Conservation (phyloP, 2,329 filamentous ascomycete genomes). For the Aspergillus terreus region DNA sequence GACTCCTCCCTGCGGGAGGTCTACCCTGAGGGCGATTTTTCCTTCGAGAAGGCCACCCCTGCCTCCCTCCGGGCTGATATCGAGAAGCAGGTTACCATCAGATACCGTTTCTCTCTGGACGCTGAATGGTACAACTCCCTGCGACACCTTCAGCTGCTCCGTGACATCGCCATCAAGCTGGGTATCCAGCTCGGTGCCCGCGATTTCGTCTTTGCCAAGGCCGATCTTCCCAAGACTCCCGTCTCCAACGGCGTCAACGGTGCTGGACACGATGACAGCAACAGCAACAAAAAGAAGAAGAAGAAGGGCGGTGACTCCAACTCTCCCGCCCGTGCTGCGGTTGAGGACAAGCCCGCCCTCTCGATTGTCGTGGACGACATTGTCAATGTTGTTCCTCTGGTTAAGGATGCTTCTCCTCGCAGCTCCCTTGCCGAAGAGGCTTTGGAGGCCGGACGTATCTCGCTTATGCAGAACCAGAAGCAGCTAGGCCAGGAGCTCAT, state of each 20-base stretch:
- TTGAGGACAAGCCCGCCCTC: slow-evolving; percentile 44
- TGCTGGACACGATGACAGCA: slow-evolving; percentile 30
- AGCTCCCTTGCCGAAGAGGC: slow-evolving; percentile 92
- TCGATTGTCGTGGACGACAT: slow-evolving; percentile 84
- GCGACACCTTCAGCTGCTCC: slow-evolving; percentile 77
- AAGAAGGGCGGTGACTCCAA: slow-evolving; percentile 52
- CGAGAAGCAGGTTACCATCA: slow-evolving; percentile 64
- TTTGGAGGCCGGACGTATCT: slow-evolving; percentile 90
- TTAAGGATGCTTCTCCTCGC: slow-evolving; percentile 91
- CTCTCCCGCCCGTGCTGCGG: slow-evolving; percentile 43
- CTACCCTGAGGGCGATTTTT: slow-evolving; percentile 77
- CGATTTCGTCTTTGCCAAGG: slow-evolving; percentile 65
- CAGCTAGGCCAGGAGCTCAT: slow-evolving; percentile 94
- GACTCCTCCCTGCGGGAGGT: slow-evolving; percentile 70
- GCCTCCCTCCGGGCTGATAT: slow-evolving; percentile 67
- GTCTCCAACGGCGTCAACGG: slow-evolving; percentile 36
- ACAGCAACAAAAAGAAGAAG: slow-evolving; percentile 55
- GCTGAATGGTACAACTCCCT: slow-evolving; percentile 64
- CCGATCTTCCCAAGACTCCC: slow-evolving; percentile 34
- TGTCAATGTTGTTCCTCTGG: slow-evolving; percentile 84
- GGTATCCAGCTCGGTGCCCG: slow-evolving; percentile 83
- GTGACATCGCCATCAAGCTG: slow-evolving; percentile 83
- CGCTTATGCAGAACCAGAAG: slow-evolving; percentile 90
- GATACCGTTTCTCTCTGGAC: slow-evolving; percentile 73
- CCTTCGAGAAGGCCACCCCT: slow-evolving; percentile 75